Evolutionary conservation across 1,284 basidiomycete genomes (phyloP).

Genomic region (Psilocybe mexicana): DNA sequence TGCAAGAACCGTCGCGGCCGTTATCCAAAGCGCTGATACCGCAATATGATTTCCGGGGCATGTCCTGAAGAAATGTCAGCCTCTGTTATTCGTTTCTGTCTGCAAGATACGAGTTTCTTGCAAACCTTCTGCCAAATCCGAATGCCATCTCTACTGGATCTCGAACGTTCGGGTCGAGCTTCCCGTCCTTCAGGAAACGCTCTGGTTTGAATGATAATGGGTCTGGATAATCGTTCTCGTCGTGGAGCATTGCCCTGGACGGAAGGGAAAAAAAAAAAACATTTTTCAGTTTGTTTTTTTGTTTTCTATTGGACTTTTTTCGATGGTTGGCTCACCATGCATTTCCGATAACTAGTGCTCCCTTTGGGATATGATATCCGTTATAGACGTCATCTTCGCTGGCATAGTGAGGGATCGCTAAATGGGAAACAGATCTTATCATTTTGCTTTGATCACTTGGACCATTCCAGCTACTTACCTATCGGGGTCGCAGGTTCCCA

Average conservation of each 20-base stretch:
- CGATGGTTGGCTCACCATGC: constrained; percentile 13
- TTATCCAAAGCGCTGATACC: constrained; percentile 25
- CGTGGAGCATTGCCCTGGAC: constrained; percentile 37
- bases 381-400: constrained; percentile 30
- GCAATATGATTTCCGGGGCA: constrained; percentile 32
- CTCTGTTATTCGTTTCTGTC: background rate
- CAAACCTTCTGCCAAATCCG: constrained; percentile 32
- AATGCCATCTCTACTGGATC: constrained; percentile 27
- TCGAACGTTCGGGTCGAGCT: constrained; percentile 22
- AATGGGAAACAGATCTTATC: background rate
- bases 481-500: constrained; percentile 4
- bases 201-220: constrained; percentile 37
- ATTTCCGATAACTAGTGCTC: constrained; percentile 25
- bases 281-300: background rate
- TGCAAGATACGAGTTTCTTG: background rate
- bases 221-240: constrained; percentile 32
- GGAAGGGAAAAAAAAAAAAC: constrained; percentile 2
- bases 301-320: constrained; percentile 2
- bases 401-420: constrained; percentile 29
- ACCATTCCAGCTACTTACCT: background rate
- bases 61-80: constrained; percentile 15
- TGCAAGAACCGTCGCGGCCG: constrained; percentile 26
- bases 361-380: constrained; percentile 30
- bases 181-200: constrained; percentile 28
- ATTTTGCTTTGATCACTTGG: background rate